Conservation (phyloP, 768 basidiomycete species). For the Boletus edulis region DNA sequence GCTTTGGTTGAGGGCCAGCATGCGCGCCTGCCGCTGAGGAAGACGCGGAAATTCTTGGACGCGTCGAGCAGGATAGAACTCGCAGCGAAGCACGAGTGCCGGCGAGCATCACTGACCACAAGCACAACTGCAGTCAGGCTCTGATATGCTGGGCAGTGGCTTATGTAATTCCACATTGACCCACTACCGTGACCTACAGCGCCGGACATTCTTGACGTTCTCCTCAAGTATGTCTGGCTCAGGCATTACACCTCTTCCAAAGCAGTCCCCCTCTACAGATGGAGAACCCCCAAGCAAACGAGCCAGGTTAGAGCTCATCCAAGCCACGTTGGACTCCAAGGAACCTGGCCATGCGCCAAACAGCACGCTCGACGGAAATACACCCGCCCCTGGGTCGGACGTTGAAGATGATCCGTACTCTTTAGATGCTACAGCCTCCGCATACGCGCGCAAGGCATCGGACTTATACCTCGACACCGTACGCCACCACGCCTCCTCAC, state of each 20-base stretch:
- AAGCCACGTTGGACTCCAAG: slow-evolving; percentile 8
- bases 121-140: background rate
- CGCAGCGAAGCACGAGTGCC: slow-evolving; percentile 25
- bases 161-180: slow-evolving; percentile 21
- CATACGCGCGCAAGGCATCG: slow-evolving; percentile 47
- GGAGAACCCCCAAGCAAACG: slow-evolving; percentile 32
- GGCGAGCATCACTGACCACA: slow-evolving; percentile 19
- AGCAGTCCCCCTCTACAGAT: slow-evolving; percentile 4
- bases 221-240: slow-evolving; percentile 14
- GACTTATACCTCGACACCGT: slow-evolving; percentile 96
- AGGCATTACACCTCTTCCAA: slow-evolving; percentile 5
- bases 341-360: slow-evolving; percentile 28
- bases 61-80: slow-evolving; percentile 21
- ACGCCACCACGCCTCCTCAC: slow-evolving; percentile 32
- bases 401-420: slow-evolving; percentile 29
- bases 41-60: slow-evolving; percentile 23
- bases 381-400: slow-evolving; percentile 17
- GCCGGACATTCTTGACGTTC: background rate
- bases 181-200: background rate
- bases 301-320: slow-evolving; percentile 20
- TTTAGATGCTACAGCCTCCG: slow-evolving; percentile 22
- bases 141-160: background rate
- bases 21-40: slow-evolving; percentile 31
- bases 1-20: slow-evolving; percentile 47
- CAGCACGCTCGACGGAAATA: slow-evolving; percentile 30